Evolutionary conservation across 208 protist genomes (phyloP).

Genomic region (Leishmania major): DNA sequence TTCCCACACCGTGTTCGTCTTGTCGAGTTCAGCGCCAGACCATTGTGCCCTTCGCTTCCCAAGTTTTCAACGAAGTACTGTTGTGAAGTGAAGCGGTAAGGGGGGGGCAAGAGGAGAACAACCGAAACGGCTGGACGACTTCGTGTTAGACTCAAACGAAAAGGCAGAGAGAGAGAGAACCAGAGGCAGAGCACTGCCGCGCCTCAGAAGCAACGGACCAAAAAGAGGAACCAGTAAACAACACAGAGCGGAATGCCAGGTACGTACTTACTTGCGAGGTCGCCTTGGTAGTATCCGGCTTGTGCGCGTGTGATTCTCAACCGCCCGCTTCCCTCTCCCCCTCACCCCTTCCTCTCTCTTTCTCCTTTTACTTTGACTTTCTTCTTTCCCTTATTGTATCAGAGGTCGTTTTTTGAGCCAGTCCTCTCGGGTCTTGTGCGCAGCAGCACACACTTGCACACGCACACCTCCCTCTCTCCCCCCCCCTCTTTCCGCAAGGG

Average conservation of each 20-base stretch:
- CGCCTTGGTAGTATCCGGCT: background rate
- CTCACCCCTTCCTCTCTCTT: background rate
- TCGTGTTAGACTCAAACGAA: background rate
- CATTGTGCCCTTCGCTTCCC: too few species aligned
- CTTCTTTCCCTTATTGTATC: background rate
- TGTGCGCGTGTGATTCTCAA: background rate
- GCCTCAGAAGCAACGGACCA: background rate
- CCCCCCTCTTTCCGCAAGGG: background rate
- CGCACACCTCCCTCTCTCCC: background rate
- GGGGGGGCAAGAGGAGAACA: too few species aligned
- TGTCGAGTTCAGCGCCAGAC: background rate
- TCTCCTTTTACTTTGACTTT: too few species aligned
- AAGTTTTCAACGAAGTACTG: too few species aligned
- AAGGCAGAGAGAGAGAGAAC: background rate
- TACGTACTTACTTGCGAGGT: background rate
- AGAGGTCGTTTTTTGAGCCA: background rate
- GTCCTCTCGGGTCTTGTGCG: too few species aligned
- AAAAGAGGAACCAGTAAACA: background rate
- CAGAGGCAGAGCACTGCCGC: background rate
- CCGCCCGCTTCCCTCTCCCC: background rate
- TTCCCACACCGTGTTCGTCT: background rate
- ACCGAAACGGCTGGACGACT: too few species aligned
- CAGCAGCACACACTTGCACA: background rate
- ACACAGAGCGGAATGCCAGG: background rate
- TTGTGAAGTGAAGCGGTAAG: too few species aligned